Base-by-base conservation (phyloP, 345 rosid genomes). In the Pistacia integerrima region DNA sequence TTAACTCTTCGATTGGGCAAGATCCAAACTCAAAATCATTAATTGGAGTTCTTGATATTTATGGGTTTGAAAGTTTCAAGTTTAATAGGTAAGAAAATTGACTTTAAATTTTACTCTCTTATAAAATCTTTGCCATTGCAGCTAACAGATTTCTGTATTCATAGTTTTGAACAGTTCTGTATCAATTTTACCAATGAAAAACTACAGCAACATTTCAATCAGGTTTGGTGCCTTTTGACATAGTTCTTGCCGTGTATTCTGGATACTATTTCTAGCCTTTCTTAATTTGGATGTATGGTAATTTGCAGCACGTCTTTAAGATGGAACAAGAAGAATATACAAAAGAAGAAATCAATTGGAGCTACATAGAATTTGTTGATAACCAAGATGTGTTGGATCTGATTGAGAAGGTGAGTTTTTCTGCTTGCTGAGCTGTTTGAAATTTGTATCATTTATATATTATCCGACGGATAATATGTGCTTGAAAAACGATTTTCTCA, bases 301-400 rank as follows among this genome's bases (percentile, higher is more conserved):
- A 60, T 79, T 77, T 84, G 80, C 95, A 96, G 98, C 97, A 96
- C 79, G 99, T 96, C 78, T 96, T 96, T 82, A 96, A 96, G 88
- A 96, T 92, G 99, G 99, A 96, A 82, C 99, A 96, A 82, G 98
- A 96, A 82, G 99, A 96, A 77, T 96, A 96, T 79, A 92, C 98
- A 25, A 96, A 92, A 81, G 99, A 96, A 83, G 98, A 93, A 89
- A 96, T 96, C 80, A 87, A 96, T 48, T 96, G 99, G 99, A 96
- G 98, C 90, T 96, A 96, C 87, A 96, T 96, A 83, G 99, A 96
- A 81, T 96, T 96, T 81, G 99, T 96, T 80, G 99, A 96, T 84
- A 96, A 96, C 86, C 94, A 96, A 87, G 99, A 96, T 87, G 98
- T 96, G 65, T 82, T 96, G 87, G 99, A 96, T 80, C 90, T 96